Base-by-base conservation (phyloP, 2,329 filamentous ascomycete genomes). In the Aspergillus ibericus region DNA sequence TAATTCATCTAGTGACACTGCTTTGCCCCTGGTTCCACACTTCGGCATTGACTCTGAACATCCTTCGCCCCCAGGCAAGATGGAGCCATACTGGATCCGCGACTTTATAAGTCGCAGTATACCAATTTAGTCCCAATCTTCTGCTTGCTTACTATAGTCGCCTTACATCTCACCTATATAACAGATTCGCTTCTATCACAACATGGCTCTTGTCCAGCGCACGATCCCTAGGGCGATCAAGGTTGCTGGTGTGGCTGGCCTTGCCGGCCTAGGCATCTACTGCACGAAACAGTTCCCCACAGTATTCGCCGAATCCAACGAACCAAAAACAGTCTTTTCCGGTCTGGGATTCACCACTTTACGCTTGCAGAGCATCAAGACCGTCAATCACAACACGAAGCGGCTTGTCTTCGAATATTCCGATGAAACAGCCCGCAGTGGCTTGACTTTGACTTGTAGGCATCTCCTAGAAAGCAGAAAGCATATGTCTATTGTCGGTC, bases 321-420 rank as follows among this genome's bases (percentile, higher is more conserved):
- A 29, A 25, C 25, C 44, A 16, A 48, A 29, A 15, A 2, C 44
- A 4, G 44, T 29, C 7, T 48, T 48, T 29, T 29, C 22, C 15
- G 44, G 44, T 6, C 25, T 29, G 15, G 44, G 44, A 16, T 20
- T 48, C n/a, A 48, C 44, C 13, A 48, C 44, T 18, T 16, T 48
- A 25, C 59, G 44, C 44, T 16, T 48, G 25, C 44, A 48, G 44
- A 48, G 44, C 15, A 29, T 18, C 15, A 32, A 56, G 29, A 53
- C 15, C 5, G 56, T 61, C 20, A 59, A 59, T 38, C 56, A 61
- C 16, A 59, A 61, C 27, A 61, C 59, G 18, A 61, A 61, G 48
- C 52, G 56, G 8, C 52, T 61, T n/a, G 44, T 48, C 5, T 61
- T 61, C 25, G 59, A 55, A 34, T 47, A 56, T 6, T 56, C 59